Evolutionary conservation across 2,329 filamentous ascomycete species (phyloP), one percentile per base, ranked within the genome.

Genomic region (Nemania serpens): DNA sequence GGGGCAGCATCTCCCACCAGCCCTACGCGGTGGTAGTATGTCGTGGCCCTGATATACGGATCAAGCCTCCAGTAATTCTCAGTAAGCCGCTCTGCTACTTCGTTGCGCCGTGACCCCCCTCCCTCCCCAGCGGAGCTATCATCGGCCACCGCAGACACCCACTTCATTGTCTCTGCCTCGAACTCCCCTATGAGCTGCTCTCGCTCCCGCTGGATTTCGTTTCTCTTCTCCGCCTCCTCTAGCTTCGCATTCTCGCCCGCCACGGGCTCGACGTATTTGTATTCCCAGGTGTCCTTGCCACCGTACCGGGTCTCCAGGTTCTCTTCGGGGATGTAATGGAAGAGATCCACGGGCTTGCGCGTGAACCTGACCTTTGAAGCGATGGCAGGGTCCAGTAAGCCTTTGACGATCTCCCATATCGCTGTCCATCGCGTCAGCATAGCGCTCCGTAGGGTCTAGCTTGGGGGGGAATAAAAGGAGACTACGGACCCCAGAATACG

Each of bases 291-390:
- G n/a, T 66, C 63, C 17, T 57, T 49, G 11, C 63, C 63, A 33
- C 63, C 63, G 43, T 56, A 59, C 17, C 36, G 39, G 3, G 51
- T 57, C 33, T 61, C 58, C 15, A 66, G 22, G 48, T 52, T 63
- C 53, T 59, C 55, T 5, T 41, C 47, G 2, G 63, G 17, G 18
- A 66, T 59, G 18, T 58, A 64, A 17, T 52, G 37, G 13, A 64
- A n/a, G 2, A 66, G 50, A n/a, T 66, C 63, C 15, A 55, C 41
- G 2, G 55, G 29, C 15, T 59, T 61, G 37, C 58, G 58, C 12
- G 63, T 66, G 61, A 66, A 66, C 41, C 64, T 45, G 18, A 66
- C 59, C 55, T 66, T 66, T 10, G 61, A 59, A 4, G 61, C 63
- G 20, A 66, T 64, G 18, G 61, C 58, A 3, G 63, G 63, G 48